Conservation (phyloP, 345 rosid species). For the Fremontodendron californicum region DNA sequence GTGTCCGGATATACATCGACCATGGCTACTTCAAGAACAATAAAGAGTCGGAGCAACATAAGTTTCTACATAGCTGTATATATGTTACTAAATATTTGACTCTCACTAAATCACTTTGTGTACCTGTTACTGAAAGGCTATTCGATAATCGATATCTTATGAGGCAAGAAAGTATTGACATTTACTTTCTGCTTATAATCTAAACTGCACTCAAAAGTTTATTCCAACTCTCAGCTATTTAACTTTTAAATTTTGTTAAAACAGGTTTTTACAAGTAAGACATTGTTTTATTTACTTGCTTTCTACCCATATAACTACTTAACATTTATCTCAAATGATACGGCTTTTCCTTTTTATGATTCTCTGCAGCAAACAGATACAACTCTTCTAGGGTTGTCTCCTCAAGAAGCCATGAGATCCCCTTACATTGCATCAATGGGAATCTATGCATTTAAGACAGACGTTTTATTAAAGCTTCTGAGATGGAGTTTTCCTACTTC, state of each 20-base stretch:
- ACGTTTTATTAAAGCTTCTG: constrained; percentile 58
- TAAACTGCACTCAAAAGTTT: not conserved
- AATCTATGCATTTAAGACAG: constrained; percentile 76
- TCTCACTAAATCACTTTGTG: not conserved
- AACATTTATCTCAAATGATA: not conserved
- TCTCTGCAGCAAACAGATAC: constrained; percentile 71
- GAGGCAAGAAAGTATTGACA: not conserved
- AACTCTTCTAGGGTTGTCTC: constrained; percentile 60
- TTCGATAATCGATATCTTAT: not conserved
- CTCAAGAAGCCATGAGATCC: constrained; percentile 51
- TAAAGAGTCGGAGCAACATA: too few relatives aligned
- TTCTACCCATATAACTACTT: not conserved
- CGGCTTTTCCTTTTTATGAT: not conserved
- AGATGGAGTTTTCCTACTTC: constrained; percentile 71
- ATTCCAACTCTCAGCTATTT: not conserved
- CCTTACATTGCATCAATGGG: constrained; percentile 97
- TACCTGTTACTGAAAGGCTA: not conserved
- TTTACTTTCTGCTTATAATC: not conserved
- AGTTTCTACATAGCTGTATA: not conserved
- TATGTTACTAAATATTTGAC: not conserved
- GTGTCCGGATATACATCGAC: too few relatives aligned
- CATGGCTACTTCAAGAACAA: too few relatives aligned
- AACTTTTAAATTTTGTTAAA: not conserved
- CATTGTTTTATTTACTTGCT: not conserved
- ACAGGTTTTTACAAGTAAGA: not conserved